phyloP scores from a whole-genome alignment of 352 stramenopile species.

The Phytophthora kernoviae region DNA sequence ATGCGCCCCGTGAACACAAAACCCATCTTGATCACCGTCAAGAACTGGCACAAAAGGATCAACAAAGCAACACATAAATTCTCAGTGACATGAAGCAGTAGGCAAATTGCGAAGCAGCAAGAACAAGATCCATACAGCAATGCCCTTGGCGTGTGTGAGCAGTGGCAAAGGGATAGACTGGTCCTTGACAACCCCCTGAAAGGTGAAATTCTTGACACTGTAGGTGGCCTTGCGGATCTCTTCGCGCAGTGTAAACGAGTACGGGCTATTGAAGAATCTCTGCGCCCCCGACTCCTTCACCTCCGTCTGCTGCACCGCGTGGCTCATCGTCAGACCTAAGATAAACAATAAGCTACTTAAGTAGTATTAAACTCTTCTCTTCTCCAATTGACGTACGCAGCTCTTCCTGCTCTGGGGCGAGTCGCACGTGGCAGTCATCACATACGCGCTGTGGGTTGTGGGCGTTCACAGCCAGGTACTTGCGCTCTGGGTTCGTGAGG shows the following conservation, averaged over 20 bases:
- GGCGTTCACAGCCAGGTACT: conserved; percentile 79
- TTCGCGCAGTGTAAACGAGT: conserved; percentile 89
- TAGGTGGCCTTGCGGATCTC: conserved; percentile 94
- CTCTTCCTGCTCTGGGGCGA: conserved; percentile 65
- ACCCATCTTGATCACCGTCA: conserved; percentile 92
- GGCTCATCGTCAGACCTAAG: conserved; percentile 71
- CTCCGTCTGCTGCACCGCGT: conserved; percentile 78
- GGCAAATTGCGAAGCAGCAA: no score
- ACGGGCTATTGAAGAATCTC: conserved; percentile 83
- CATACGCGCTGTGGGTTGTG: conserved; percentile 88
- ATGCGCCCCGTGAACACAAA: conserved; percentile 87
- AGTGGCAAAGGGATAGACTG: conserved; percentile 90
- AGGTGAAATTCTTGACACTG: conserved; percentile 93
- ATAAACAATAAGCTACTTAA: not conserved
- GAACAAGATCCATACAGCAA: conserved; percentile 56
- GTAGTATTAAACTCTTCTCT: no score
- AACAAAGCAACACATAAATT: not conserved
- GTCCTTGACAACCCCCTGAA: conserved; percentile 88
- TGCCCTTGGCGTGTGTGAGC: conserved; percentile 88
- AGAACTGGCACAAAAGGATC: conserved; percentile 56
- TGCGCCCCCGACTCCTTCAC: conserved; percentile 67
- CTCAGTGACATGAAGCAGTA: not conserved
- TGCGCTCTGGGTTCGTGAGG: conserved; percentile 66
- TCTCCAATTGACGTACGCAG: conserved; percentile 51
- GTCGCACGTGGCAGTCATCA: conserved; percentile 66